Evolutionary conservation across 129 eudicot genomes (phyloP).

Genomic region (Escallonia rubra): DNA sequence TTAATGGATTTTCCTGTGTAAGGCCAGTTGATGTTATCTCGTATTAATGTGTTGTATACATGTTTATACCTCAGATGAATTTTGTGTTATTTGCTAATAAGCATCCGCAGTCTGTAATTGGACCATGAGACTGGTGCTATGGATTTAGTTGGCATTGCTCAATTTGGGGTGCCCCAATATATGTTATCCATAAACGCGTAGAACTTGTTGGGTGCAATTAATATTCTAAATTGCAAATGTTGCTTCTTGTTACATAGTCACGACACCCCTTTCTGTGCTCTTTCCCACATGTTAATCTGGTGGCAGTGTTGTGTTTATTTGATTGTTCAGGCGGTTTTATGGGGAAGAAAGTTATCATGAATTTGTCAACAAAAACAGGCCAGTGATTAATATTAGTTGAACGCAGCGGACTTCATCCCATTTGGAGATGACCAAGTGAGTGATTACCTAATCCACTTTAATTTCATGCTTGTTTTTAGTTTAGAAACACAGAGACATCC

Average conservation of each 20-base stretch:
- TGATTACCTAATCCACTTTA: neutral
- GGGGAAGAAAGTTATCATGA: conserved; percentile 64
- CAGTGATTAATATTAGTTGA: conserved; percentile 15
- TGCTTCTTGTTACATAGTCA: too few species aligned
- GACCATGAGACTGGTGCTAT: neutral
- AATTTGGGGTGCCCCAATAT: too few species aligned
- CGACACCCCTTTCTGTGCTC: neutral
- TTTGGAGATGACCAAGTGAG: conserved; percentile 9
- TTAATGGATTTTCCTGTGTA: neutral
- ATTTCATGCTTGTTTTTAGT: too few species aligned
- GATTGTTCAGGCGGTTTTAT: conserved; percentile 54
- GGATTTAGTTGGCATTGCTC: too few species aligned
- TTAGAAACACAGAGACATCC: too few species aligned
- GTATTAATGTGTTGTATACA: too few species aligned
- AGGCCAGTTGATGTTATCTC: too few species aligned
- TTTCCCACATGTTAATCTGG: conserved; percentile 1
- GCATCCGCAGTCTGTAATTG: neutral
- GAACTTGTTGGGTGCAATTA: too few species aligned
- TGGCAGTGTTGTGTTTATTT: conserved; percentile 11
- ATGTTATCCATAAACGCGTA: too few species aligned
- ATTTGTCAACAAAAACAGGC: conserved; percentile 29
- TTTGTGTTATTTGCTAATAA: neutral
- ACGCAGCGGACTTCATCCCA: neutral
- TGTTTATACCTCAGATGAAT: too few species aligned
- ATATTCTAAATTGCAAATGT: too few species aligned